Conservation (phyloP, 2,329 filamentous ascomycete species). For the Talaromyces sp. region DNA sequence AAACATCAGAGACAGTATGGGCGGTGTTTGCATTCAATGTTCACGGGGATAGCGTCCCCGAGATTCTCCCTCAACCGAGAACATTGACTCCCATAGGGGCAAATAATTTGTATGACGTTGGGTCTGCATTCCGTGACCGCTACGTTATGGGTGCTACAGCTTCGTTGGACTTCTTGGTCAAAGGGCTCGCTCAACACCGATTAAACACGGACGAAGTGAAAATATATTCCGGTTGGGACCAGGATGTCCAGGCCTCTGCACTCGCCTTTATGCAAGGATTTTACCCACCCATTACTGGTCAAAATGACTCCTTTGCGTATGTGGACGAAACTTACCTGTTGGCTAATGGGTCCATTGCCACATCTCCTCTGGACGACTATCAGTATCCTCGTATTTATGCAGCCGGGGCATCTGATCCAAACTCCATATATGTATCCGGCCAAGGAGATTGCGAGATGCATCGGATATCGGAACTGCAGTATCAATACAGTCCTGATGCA, state of each 20-base stretch:
- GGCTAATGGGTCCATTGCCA: slow-evolving; percentile 44
- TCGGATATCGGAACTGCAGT: slow-evolving; percentile 31
- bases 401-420: slow-evolving; percentile 41
- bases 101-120: slow-evolving; percentile 47
- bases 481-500: slow-evolving; percentile 39
- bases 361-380: slow-evolving; percentile 51
- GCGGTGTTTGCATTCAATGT: slow-evolving; percentile 50
- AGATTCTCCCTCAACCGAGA: slow-evolving; percentile 28
- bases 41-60: slow-evolving; percentile 52
- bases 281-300: slow-evolving; percentile 47
- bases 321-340: slow-evolving; percentile 34
- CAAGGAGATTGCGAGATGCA: slow-evolving; percentile 40
- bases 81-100: slow-evolving; percentile 51
- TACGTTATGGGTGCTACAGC: slow-evolving; percentile 40
- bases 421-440: slow-evolving; percentile 48
- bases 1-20: slow-evolving; percentile 32
- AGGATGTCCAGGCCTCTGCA: slow-evolving; percentile 48
- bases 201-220: slow-evolving; percentile 44
- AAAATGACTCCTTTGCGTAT: slow-evolving; percentile 26
- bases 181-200: slow-evolving; percentile 40
- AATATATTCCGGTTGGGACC: slow-evolving; percentile 43
- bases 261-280: slow-evolving; percentile 59
- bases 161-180: slow-evolving; percentile 31
- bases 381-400: slow-evolving; percentile 51
- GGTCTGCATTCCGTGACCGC: slow-evolving; percentile 46